Evolutionary conservation across 1,284 basidiomycete genomes (phyloP), one percentile per base, ranked within the genome.

Genomic region (Trichosporon ovoides): DNA sequence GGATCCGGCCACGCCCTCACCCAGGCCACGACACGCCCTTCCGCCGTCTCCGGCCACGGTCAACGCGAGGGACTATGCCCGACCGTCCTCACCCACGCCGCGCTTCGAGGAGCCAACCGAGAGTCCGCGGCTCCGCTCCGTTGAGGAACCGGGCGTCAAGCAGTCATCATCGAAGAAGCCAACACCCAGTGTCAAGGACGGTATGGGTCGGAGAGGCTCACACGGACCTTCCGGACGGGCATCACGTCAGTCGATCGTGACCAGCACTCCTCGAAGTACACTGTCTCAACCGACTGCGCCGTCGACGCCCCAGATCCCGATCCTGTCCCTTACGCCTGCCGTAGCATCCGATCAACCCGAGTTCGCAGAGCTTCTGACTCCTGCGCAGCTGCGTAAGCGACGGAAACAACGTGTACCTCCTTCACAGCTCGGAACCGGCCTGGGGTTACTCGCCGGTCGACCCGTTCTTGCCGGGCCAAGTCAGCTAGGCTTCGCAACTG

Each of bases 291-390:
- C 9, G 31, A 22, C 53, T 10, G 36, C 35, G 3, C 46, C 56
- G 11, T 38, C 56, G 11, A 60, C 59, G 4, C 63, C 53, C 22
- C 43, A 48, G 1, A 20, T 24, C 5, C 56, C 56, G 12, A 59
- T 58, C 38, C 46, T 60, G 14, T 22, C 62, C 14, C 56, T 55
- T 2, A 37, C 57, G 7, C 34, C 52, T n/a, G 48, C 56, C n/a
- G 34, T 53, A 37, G 12, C 38, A 40, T 38, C 55, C 10, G 61
- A 63, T 24, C 57, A 68, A 53, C 72, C 72, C 6, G 64, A 74
- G 57, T 74, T 74, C 43, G 72, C 72, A 2, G 72, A 74, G 49
- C 66, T 72, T 5, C 65, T 74, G 43, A 74, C 72, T 0, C 72
- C 72, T 1, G 64, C 65, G 1, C 68, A 70, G 56, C 56, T 73